Percentiles rank a stretch among this genome's conserved stretches.
Evolutionary conservation across 2,329 filamentous ascomycete genomes (phyloP).

Genomic region (Rhytidhysteron rufulum): DNA sequence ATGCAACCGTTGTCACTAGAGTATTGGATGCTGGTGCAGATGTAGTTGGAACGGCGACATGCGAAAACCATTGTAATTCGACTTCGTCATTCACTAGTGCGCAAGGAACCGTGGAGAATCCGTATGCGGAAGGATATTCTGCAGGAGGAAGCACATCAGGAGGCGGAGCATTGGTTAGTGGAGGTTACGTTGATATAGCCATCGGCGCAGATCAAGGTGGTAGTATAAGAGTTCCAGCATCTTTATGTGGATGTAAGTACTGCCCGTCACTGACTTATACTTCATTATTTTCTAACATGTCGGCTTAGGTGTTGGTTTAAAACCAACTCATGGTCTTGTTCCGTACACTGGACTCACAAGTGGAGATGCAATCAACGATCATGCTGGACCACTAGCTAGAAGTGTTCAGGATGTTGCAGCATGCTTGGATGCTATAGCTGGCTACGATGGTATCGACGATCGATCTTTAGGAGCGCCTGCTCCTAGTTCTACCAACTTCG

Average conservation of each 20-base stretch:
- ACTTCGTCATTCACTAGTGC: slow-evolving; percentile 27
- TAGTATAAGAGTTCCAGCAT: slow-evolving; percentile 45
- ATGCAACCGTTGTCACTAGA: slow-evolving; percentile 27
- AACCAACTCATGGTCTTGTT: slow-evolving; percentile 45
- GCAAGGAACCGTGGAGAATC: slow-evolving; percentile 47
- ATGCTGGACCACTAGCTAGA: slow-evolving; percentile 42
- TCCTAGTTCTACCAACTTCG: slow-evolving; percentile 23
- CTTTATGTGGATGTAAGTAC: slow-evolving; percentile 30
- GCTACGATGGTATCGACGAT: slow-evolving; percentile 46
- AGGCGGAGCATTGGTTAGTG: slow-evolving; percentile 44
- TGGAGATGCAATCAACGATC: slow-evolving; percentile 43
- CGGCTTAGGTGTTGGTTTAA: too few species aligned
- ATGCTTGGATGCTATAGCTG: slow-evolving; percentile 40
- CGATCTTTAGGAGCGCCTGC: slow-evolving; percentile 28
- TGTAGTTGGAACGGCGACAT: slow-evolving; percentile 27
- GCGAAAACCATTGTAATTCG: slow-evolving; percentile 30
- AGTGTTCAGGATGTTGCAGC: slow-evolving; percentile 40
- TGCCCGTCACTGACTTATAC: too few species aligned
- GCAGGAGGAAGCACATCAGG: slow-evolving; percentile 50
- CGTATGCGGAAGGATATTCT: slow-evolving; percentile 43
- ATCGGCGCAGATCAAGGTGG: slow-evolving; percentile 50
- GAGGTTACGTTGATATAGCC: slow-evolving; percentile 42
- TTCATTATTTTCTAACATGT: too few species aligned
- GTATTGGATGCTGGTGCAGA: slow-evolving; percentile 24
- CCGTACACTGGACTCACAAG: slow-evolving; percentile 44